Base-by-base conservation (phyloP, 805 yeast species). In the Suhomyces emberorum region DNA sequence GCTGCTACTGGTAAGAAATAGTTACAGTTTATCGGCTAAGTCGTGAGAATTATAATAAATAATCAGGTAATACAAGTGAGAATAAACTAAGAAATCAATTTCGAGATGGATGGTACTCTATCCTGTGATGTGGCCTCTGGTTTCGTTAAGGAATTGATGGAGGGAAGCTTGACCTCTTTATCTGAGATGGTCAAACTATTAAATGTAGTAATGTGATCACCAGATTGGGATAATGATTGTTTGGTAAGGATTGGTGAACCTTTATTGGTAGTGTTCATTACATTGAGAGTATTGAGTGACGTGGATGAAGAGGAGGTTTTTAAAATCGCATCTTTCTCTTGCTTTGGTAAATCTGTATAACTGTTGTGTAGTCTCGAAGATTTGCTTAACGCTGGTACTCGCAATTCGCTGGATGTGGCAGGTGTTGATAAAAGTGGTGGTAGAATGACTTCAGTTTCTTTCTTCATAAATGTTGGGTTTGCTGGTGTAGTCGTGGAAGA, bases 61-160 rank as follows among this genome's bases (percentile, higher is more conserved):
- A 28, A n/a, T 14, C 15, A 18, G 32, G 32, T 29, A 29, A 29
- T 29, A 29, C 32, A 29, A 15, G 20, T 9, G 12, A 23, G 22
- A 9, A 20, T 7, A 20, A 9, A 14, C 16, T 19, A 33, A 9
- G 37, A 34, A 12, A 34, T 31, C 8, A 34, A 20, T 16, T 34
- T 34, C 10, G 37, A 34, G 28, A 44, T 41, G 19, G 39, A 41
- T 18, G 48, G 43, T 27, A 44, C 46, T 32, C 41, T 44, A 19
- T 41, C 42, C 3, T 28, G 15, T 7, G 35, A 32, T 9, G 32
- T 24, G 9, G 19, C 9, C 12, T 28, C 30, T 18, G 34, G 22
- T 24, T 23, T 24, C 14, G 34, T 11, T 15, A 34, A 30, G 19
- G 37, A 23, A 12, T 34, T 37, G 11, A 39, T 31, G 9, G 40